Percentiles rank a stretch among this genome's conserved stretches.
These are phyloP conservation scores for Mortierella sp. DNA, from an alignment of 371 early-diverging fungal species.

Conservation along the genomic window DNA sequence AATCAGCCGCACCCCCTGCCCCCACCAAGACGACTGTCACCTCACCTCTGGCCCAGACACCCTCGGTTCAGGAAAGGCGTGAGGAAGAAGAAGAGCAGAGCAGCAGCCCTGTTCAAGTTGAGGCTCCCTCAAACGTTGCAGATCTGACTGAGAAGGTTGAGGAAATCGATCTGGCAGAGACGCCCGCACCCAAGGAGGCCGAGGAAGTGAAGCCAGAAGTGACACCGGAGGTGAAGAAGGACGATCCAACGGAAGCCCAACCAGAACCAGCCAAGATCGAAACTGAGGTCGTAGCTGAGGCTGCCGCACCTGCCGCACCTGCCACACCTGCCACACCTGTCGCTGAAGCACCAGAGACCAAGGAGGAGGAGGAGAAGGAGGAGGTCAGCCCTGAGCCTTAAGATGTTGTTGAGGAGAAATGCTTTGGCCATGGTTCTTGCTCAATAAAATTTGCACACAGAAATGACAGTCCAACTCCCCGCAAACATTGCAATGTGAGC, in stretches of 20 bases:
- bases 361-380: slow-evolving; percentile 11
- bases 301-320: too few relatives aligned
- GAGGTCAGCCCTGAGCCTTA: slow-evolving; percentile 2
- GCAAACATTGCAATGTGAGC: too few relatives aligned
- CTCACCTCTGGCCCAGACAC: slow-evolving; percentile 4
- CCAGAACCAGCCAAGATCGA: too few relatives aligned
- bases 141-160: slow-evolving; percentile 26
- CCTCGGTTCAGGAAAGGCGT: slow-evolving; percentile 17
- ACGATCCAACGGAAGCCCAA: too few relatives aligned
- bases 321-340: too few relatives aligned
- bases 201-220: neutral
- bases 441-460: too few relatives aligned
- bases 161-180: slow-evolving; percentile 22
- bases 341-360: too few relatives aligned
- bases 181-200: slow-evolving; percentile 17
- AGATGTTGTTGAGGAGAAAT: slow-evolving; percentile 9
- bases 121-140: slow-evolving; percentile 12
- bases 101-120: slow-evolving; percentile 6
- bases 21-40: slow-evolving; percentile 8
- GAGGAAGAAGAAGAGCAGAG: slow-evolving; percentile 15
- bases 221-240: too few relatives aligned
- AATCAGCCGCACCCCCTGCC: slow-evolving; percentile 8
- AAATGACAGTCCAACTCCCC: too few relatives aligned
- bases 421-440: slow-evolving; percentile 10
- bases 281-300: too few relatives aligned